A percentile compares a stretch with the other conserved stretches of the same genome.
phyloP scores from a whole-genome alignment of 2,329 filamentous ascomycete species.

The Scedosporium aurantiacum region DNA sequence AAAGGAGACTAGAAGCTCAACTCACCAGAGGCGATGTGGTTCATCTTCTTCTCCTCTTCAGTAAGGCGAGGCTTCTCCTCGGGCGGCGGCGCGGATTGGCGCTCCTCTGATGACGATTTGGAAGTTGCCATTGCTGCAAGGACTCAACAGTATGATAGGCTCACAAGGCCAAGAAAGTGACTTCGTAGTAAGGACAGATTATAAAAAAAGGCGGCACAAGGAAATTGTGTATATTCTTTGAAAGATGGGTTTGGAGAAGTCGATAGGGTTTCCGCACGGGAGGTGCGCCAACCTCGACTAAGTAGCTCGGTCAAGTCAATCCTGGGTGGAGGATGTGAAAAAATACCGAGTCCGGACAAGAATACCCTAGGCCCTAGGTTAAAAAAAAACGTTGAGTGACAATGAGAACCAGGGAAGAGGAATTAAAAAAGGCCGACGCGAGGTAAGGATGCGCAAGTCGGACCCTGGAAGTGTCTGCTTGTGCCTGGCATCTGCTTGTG shows the following conservation, averaged over 20 bases:
- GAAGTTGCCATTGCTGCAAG: not conserved
- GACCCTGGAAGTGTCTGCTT: not conserved
- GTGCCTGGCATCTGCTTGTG: not conserved
- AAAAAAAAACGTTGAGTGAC: not conserved
- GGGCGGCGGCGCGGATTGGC: conserved; percentile 4
- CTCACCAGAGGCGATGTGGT: conserved; percentile 42
- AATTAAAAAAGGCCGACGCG: not conserved
- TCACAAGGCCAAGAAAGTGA: not conserved
- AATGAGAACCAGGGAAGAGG: not conserved
- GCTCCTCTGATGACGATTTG: conserved; percentile 1
- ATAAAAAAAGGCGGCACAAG: too few relatives aligned
- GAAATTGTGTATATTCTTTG: not conserved
- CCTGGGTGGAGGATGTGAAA: not conserved
- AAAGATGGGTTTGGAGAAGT: not conserved
- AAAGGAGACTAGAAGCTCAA: not conserved
- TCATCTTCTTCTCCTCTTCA: conserved; percentile 44
- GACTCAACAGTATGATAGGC: too few relatives aligned
- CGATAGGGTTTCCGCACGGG: not conserved
- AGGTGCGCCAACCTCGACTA: too few relatives aligned
- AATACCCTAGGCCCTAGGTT: not conserved
- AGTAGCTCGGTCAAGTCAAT: not conserved
- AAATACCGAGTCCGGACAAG: not conserved
- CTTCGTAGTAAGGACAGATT: not conserved
- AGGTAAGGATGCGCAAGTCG: not conserved
- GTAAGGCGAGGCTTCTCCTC: conserved; percentile 41